phyloP scores from a whole-genome alignment of 768 basidiomycete species.

The Xerocomus spinulosus region DNA sequence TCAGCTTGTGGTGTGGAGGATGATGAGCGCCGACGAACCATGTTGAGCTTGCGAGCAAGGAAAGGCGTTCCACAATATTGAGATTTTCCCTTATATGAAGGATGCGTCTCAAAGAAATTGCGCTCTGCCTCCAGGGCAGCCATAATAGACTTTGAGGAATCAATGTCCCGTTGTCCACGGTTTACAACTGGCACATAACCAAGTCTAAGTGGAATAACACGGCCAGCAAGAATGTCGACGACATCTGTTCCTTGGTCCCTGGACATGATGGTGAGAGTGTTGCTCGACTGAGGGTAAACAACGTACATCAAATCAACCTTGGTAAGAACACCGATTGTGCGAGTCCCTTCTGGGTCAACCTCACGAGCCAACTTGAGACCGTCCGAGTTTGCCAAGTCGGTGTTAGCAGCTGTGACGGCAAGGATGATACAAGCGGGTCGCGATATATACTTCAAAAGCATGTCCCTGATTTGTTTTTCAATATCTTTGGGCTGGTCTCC shows the following conservation, averaged over 20 bases:
- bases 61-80: conserved; percentile 98
- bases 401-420: conserved; percentile 93
- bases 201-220: conserved; percentile 91
- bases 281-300: neutral
- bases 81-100: conserved; percentile 89
- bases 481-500: conserved; percentile 97
- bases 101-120: conserved; percentile 91
- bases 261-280: conserved; percentile 9
- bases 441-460: conserved; percentile 93
- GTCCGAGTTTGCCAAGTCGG: conserved; percentile 97
- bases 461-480: conserved; percentile 95
- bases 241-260: conserved; percentile 99
- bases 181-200: conserved; percentile 99
- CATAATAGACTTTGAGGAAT: conserved; percentile 77
- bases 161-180: conserved; percentile 96
- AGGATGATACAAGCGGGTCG: conserved; percentile 95
- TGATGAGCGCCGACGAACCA: conserved; percentile 46
- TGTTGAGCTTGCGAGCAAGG: conserved; percentile 91
- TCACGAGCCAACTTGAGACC: conserved; percentile 94
- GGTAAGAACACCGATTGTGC: conserved; percentile 97
- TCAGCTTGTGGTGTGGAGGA: conserved; percentile 1
- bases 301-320: conserved; percentile 97
- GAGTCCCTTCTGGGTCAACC: conserved; percentile 93
- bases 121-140: conserved; percentile 86
- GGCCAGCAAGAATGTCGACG: conserved; percentile 95